phyloP scores from a whole-genome alignment of 371 early-diverging fungal species.

The Syncephalis fuscata region DNA sequence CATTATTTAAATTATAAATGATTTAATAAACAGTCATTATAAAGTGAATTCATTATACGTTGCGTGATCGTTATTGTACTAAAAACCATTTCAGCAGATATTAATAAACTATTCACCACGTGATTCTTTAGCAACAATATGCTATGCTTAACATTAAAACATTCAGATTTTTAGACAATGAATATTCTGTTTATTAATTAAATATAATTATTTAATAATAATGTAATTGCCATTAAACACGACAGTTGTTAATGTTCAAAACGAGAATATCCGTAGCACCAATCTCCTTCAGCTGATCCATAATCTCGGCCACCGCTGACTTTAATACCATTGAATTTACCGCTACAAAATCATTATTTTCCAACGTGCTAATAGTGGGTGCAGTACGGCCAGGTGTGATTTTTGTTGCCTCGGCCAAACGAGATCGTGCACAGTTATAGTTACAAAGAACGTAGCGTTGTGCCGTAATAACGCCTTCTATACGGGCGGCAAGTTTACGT shows the following conservation, averaged over 20 bases:
- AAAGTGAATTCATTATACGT: too few relatives aligned
- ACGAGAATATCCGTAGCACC: constrained; percentile 91
- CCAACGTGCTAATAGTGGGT: constrained; percentile 74
- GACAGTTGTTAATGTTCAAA: constrained; percentile 58
- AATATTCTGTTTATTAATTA: too few relatives aligned
- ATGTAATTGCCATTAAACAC: constrained; percentile 27
- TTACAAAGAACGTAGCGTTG: constrained; percentile 70
- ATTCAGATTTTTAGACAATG: too few relatives aligned
- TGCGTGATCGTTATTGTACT: too few relatives aligned
- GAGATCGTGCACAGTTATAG: constrained; percentile 63
- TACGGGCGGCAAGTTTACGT: constrained; percentile 55
- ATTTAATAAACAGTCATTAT: too few relatives aligned
- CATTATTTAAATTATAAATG: too few relatives aligned
- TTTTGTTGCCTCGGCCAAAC: constrained; percentile 36
- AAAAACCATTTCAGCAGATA: too few relatives aligned
- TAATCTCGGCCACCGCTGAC: constrained; percentile 54
- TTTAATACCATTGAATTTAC: constrained; percentile 80
- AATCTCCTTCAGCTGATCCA: constrained; percentile 75
- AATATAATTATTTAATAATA: background rate
- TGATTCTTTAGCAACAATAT: too few relatives aligned
- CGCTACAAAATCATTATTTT: constrained; percentile 78
- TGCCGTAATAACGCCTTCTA: constrained; percentile 84
- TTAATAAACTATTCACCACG: too few relatives aligned
- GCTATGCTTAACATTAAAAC: too few relatives aligned
- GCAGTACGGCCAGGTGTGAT: constrained; percentile 88